Conservation (phyloP, 177 flowering plant genomes). For the Vitis hybrid region DNA sequence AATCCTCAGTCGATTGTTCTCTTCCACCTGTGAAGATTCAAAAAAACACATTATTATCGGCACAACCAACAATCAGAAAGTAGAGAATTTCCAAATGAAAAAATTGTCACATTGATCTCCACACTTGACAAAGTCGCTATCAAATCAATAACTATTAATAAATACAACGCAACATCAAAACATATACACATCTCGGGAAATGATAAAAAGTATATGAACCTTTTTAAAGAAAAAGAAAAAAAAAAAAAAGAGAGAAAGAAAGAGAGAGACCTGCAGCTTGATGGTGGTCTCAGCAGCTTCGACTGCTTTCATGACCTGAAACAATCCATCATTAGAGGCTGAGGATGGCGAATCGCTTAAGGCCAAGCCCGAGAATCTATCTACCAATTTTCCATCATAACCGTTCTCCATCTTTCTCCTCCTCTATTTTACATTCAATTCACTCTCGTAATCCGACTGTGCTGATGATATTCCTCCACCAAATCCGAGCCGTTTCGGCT, state of each 20-base stretch:
- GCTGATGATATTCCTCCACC: neutral
- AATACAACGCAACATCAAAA: no score
- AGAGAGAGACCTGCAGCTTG: slow-evolving; percentile 45
- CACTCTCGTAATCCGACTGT: neutral
- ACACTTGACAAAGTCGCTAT: no score
- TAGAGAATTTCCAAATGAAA: no score
- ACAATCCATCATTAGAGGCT: slow-evolving; percentile 36
- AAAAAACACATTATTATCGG: neutral
- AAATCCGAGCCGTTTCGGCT: neutral
- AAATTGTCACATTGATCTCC: no score
- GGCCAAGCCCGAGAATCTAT: slow-evolving; percentile 31
- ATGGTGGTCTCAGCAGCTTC: slow-evolving; percentile 72
- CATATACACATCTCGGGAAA: no score
- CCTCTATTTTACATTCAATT: neutral
- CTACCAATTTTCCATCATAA: slow-evolving; percentile 31
- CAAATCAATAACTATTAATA: no score
- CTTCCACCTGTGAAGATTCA: slow-evolving; percentile 51
- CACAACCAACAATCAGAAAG: neutral
- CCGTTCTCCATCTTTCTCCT: slow-evolving; percentile 46
- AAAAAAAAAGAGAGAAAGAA: neutral
- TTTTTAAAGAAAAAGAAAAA: neutral
- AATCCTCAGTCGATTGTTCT: slow-evolving; percentile 51
- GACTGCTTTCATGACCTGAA: slow-evolving; percentile 67
- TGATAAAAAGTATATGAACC: no score
- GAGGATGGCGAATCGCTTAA: slow-evolving; percentile 17